Evolutionary conservation across 495 filamentous ascomycete species (phyloP).

Genomic region (Geoglossum glabrum): DNA sequence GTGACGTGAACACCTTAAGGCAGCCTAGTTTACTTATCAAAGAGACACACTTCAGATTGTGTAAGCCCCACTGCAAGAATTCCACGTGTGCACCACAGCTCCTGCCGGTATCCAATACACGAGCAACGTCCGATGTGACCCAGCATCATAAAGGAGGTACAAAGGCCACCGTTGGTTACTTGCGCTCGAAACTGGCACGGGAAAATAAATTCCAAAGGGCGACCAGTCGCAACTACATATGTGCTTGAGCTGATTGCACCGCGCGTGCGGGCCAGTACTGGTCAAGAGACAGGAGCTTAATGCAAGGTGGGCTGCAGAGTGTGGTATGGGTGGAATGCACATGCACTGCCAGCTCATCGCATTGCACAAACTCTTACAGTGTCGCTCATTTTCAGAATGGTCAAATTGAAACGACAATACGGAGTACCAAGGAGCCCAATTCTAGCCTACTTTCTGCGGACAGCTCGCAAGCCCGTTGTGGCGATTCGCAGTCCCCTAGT

Average conservation of each 20-base stretch:
- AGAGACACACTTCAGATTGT: not conserved
- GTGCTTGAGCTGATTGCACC: not conserved
- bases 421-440: not conserved
- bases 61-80: not conserved
- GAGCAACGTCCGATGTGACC: not conserved
- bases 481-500: not conserved
- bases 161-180: not conserved
- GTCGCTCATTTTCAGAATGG: not conserved
- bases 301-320: slow-evolving; percentile 1
- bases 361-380: not conserved
- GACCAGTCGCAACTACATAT: not conserved
- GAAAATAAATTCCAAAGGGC: not conserved
- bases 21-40: not conserved
- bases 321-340: not conserved
- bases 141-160: not conserved
- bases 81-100: not conserved
- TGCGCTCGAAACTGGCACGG: not conserved
- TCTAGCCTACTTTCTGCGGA: not conserved
- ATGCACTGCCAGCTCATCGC: slow-evolving; percentile 2
- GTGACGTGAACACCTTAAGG: not conserved
- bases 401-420: not conserved
- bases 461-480: not conserved
- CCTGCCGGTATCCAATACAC: not conserved
- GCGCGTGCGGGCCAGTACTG: not conserved
- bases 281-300: not conserved